These are phyloP conservation scores for Crithidia fasciculata DNA, from an alignment of 208 protist species.

Conservation along the genomic window DNA sequence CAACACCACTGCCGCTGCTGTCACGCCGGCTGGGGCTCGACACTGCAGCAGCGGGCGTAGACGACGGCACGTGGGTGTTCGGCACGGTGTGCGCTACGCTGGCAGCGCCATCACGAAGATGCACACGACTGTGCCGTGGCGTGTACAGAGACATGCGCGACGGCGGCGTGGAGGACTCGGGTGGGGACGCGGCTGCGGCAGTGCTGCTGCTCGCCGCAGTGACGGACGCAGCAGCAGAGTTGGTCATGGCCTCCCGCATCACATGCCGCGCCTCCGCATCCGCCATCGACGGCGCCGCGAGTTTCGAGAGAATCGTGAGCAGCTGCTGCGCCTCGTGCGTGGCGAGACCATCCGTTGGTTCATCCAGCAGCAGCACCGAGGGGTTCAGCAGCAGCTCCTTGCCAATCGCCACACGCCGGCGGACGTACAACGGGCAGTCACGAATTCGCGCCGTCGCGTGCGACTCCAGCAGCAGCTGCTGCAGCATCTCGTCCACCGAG, in stretches of 20 bases:
- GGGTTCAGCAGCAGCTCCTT: conserved; percentile 70
- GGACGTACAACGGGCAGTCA: conserved; percentile 53
- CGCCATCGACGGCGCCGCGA: conserved; percentile 41
- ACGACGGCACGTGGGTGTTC: background rate
- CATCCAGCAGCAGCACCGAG: conserved; percentile 53
- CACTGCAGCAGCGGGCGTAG: background rate
- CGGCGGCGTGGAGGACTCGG: background rate
- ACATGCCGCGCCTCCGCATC: conserved; percentile 30
- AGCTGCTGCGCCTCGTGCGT: conserved; percentile 73
- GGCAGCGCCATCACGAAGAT: background rate
- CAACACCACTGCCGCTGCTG: background rate
- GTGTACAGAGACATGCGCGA: conserved; percentile 24
- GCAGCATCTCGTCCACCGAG: conserved; percentile 49
- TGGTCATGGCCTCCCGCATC: conserved; percentile 27
- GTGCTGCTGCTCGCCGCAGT: background rate
- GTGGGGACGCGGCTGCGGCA: conserved; percentile 1
- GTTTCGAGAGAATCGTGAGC: conserved; percentile 44
- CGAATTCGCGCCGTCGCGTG: conserved; percentile 34
- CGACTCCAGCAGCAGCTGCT: conserved; percentile 42
- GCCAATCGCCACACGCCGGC: conserved; percentile 55
- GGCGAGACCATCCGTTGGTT: conserved; percentile 52
- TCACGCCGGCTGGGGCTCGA: background rate
- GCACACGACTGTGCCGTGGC: conserved; percentile 24
- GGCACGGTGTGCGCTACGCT: background rate
- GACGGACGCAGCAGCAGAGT: conserved; percentile 2